These are phyloP conservation scores for Pythium guiyangense DNA, from an alignment of 352 stramenopile species.

Conservation along the genomic window DNA sequence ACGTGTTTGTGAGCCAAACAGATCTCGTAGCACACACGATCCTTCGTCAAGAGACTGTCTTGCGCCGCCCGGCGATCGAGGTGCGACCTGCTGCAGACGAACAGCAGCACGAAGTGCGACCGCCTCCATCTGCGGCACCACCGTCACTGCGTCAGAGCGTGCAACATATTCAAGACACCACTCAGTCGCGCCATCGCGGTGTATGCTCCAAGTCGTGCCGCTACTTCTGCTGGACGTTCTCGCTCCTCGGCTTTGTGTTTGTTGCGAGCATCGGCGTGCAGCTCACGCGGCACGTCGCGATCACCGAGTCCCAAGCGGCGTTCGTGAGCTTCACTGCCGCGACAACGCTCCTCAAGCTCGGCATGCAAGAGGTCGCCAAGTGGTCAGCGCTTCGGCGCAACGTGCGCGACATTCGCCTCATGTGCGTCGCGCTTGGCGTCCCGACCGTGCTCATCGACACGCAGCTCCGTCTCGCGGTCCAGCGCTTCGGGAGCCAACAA, in stretches of 20 bases:
- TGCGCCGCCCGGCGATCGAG: neutral
- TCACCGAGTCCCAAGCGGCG: neutral
- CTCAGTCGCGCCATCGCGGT: neutral
- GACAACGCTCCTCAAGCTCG: slow-evolving; percentile 28
- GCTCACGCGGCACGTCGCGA: neutral
- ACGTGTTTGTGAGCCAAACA: neutral
- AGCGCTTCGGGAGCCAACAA: neutral
- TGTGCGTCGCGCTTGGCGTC: slow-evolving; percentile 26
- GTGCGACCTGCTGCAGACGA: neutral
- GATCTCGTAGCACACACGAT: slow-evolving; percentile 1
- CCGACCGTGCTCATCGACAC: slow-evolving; percentile 19
- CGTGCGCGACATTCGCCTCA: slow-evolving; percentile 27
- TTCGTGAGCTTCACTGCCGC: slow-evolving; percentile 9
- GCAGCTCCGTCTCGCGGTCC: slow-evolving; percentile 12
- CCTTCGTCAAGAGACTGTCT: neutral
- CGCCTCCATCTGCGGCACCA: neutral
- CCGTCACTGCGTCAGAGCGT: neutral
- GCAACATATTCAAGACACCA: neutral
- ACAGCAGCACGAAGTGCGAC: neutral
- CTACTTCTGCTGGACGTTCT: too few species aligned
- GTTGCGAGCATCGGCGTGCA: neutral
- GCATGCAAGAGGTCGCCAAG: slow-evolving; percentile 28
- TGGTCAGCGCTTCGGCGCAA: slow-evolving; percentile 18
- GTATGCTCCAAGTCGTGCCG: neutral
- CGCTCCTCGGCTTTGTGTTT: neutral